phyloP scores from a whole-genome alignment of 2,329 filamentous ascomycete species.

The Cordyceps pruinosa region DNA sequence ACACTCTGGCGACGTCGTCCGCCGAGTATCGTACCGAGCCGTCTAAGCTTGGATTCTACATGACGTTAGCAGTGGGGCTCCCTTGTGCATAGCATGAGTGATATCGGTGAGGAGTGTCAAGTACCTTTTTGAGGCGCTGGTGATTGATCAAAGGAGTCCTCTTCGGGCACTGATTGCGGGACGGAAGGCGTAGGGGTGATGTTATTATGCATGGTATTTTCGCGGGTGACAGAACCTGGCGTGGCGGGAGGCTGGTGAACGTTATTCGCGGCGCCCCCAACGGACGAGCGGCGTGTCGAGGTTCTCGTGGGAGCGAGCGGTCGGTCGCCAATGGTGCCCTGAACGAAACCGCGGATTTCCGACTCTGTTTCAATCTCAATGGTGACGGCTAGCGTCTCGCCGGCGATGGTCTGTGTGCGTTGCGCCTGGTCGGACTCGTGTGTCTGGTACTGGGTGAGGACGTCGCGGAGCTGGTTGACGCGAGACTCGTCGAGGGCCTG shows the following conservation, averaged over 20 bases:
- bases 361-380: constrained; percentile 80
- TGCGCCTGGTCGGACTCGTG: constrained; percentile 86
- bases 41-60: constrained; percentile 50
- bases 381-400: constrained; percentile 72
- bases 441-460: constrained; percentile 87
- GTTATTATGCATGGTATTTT: constrained; percentile 6
- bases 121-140: constrained; percentile 10
- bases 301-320: constrained; percentile 30
- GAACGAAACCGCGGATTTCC: constrained; percentile 71
- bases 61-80: constrained; percentile 20
- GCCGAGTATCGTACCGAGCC: constrained; percentile 61
- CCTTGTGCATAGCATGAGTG: neutral
- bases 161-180: constrained; percentile 20
- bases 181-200: constrained; percentile 6
- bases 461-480: constrained; percentile 82
- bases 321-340: constrained; percentile 33
- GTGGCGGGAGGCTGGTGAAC: neutral
- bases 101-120: neutral
- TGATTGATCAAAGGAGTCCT: constrained; percentile 24
- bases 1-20: constrained; percentile 60
- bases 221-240: neutral
- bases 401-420: constrained; percentile 64
- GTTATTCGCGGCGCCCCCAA: constrained; percentile 17
- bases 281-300: constrained; percentile 36
- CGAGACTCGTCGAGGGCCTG: constrained; percentile 86